Base-by-base conservation (phyloP, 495 filamentous ascomycete species). In the Penicillium bialowiezense region DNA sequence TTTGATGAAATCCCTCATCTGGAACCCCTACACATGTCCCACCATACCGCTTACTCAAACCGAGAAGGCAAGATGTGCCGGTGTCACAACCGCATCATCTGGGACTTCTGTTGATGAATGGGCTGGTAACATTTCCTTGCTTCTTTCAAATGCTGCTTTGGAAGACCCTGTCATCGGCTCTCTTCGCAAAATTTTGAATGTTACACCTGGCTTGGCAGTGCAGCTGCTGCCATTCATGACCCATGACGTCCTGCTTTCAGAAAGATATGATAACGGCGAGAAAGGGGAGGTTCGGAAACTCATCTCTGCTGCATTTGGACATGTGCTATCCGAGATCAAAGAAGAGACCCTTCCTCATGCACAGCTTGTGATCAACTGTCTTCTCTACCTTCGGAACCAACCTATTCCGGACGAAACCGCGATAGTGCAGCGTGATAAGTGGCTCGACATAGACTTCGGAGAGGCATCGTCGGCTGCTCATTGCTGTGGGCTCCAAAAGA, bases 321-420 rank as follows among this genome's bases (percentile, higher is more conserved):
- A 64, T 39, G 56, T 62, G 1, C 39, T 76, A 23, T 45, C 50
- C 0, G 41, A 70, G 13, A 56, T 64, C 41, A 41, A 44, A 38
- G 68, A 69, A 17, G 55, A 55, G 4, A 75, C 63, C 3, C 62
- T 73, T 19, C 64, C 75, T 6, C 77, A 81, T 63, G 68, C 77
- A 24, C 73, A 72, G 17, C 69, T 90, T 47, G 75, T 97, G 1
- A 76, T 97, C 29, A 86, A 85, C 44, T 84, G 85, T 10, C 78
- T 97, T 42, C 72, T 97, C n/a, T 97, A 96, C 58, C 76, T 98
- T 32, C 83, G 90, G 18, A 89, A 87, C 7, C 91, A 93, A 61
- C 78, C 75, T n/a, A 58, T 82, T n/a, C 83, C 84, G 2, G 69
- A 80, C 5, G 95, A 98, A 64, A 64, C 68, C 2, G 93, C 89